Evolutionary conservation across 2,329 filamentous ascomycete species (phyloP), one percentile per base, ranked within the genome.

Genomic region (Elsinoe fawcettii): DNA sequence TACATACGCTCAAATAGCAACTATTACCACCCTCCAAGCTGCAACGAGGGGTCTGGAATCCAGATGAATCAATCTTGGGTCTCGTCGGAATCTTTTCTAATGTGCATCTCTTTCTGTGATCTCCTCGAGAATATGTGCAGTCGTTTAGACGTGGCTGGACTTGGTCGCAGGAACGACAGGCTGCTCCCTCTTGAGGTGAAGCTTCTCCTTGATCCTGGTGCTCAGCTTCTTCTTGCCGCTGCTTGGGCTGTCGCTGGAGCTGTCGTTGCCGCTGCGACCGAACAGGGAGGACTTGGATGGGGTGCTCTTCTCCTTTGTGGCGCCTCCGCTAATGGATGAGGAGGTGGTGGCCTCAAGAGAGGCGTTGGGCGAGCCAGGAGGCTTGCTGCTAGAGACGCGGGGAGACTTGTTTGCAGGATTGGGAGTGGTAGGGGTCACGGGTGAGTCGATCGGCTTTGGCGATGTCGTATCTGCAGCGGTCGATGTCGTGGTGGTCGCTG

Each of bases 171-270:
- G 49, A 8, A 53, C 32, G 3, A 37, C 30, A 34, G 12, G n/a
- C 30, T 53, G 49, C 11, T 37, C 30, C 41, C 46, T 47, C 54
- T 56, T 56, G 36, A 56, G 22, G 43, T 56, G 54, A 20, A 56
- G 37, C 41, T 56, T 56, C 54, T 56, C 54, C 54, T 56, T 56
- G 23, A 56, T 43, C 54, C 54, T 56, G 11, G 23, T 36, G 20
- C 54, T 56, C 37, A 56, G 30, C 30, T 56, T 56, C 54, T 56
- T 56, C 54, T 56, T 56, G 22, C 54, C 54, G 23, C 54, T 49
- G 30, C 54, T 49, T 14, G 54, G 54, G 43, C 54, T 56, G 20
- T 56, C 54, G 20, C 37, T 56, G 11, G 54, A 36, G 32, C 49
- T 53, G 22, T 53, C 49, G 12, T 53, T 53, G n/a, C 49, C 49